phyloP scores from a whole-genome alignment of 1,139 yeast species.

The Pichiaceae sp. region DNA sequence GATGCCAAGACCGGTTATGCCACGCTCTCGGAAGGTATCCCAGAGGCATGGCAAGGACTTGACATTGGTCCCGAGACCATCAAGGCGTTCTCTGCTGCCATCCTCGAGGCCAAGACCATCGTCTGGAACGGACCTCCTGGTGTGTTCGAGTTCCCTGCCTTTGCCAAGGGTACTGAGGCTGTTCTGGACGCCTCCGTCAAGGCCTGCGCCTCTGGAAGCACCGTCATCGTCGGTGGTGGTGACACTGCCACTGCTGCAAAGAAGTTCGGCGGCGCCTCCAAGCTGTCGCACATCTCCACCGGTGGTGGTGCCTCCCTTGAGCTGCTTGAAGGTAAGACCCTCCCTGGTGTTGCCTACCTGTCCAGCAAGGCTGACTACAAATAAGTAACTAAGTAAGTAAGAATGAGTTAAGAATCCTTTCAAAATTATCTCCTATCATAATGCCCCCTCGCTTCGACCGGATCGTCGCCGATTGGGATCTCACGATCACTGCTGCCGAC shows the following conservation, averaged over 20 bases:
- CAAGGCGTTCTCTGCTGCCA: conserved; percentile 67
- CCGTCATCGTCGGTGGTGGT: conserved; percentile 98
- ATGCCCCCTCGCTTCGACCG: background rate
- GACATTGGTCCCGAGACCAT: conserved; percentile 88
- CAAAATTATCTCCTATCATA: background rate
- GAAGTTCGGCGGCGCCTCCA: conserved; percentile 91
- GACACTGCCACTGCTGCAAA: conserved; percentile 98
- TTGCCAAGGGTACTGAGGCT: conserved; percentile 83
- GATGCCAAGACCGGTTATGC: conserved; percentile 81
- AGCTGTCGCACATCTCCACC: conserved; percentile 93
- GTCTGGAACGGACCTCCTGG: conserved; percentile 99
- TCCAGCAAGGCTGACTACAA: conserved; percentile 10
- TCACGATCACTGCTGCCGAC: conserved; percentile 52
- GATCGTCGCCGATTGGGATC: conserved; percentile 56
- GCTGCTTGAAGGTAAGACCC: conserved; percentile 93
- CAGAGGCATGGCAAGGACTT: conserved; percentile 90
- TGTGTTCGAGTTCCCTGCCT: conserved; percentile 90
- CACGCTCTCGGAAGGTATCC: conserved; percentile 80
- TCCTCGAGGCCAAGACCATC: conserved; percentile 88
- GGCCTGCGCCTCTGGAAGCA: conserved; percentile 81
- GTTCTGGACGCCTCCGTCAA: conserved; percentile 80
- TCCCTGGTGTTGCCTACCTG: conserved; percentile 73
- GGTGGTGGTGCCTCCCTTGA: conserved; percentile 99
- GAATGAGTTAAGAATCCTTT: too few relatives aligned
- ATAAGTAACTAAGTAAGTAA: background rate